These are phyloP conservation scores for Fraxinus excelsior DNA, from an alignment of 257 asterid genomes.

Conservation along the genomic window DNA sequence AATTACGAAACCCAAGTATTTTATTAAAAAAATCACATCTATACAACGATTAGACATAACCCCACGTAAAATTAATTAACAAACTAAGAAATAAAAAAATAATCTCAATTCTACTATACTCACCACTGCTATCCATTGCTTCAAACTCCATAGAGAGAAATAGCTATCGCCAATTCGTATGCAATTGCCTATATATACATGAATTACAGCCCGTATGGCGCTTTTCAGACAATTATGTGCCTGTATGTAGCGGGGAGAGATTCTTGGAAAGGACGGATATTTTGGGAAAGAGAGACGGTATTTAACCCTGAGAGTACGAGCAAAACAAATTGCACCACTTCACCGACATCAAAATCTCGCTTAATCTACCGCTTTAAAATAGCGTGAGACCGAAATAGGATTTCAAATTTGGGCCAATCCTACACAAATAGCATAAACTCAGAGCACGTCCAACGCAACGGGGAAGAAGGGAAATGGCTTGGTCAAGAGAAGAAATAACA, in stretches of 20 bases:
- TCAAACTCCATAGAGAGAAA: constrained; percentile 30
- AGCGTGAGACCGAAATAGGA: no score
- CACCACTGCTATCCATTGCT: constrained; percentile 36
- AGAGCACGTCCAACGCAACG: no score
- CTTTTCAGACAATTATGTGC: neutral
- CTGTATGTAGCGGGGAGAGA: neutral
- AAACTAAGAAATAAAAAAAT: neutral
- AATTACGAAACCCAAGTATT: neutral
- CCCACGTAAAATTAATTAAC: neutral
- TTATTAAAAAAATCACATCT: neutral
- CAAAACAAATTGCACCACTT: neutral
- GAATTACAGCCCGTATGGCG: neutral
- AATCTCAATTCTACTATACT: constrained; percentile 13
- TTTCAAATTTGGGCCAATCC: no score
- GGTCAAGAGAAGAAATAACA: neutral
- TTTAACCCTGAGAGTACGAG: neutral
- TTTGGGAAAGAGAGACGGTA: neutral
- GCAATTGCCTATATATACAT: neutral
- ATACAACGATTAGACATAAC: neutral
- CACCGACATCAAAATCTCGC: no score
- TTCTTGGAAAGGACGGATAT: neutral
- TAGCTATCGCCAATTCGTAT: neutral
- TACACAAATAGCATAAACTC: no score
- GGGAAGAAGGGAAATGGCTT: no score
- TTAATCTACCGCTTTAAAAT: no score